Percentiles rank a stretch among this genome's conserved stretches.
These are phyloP conservation scores for Teunomyces aglyptinius DNA, from an alignment of 805 yeast species.

Conservation along the genomic window DNA sequence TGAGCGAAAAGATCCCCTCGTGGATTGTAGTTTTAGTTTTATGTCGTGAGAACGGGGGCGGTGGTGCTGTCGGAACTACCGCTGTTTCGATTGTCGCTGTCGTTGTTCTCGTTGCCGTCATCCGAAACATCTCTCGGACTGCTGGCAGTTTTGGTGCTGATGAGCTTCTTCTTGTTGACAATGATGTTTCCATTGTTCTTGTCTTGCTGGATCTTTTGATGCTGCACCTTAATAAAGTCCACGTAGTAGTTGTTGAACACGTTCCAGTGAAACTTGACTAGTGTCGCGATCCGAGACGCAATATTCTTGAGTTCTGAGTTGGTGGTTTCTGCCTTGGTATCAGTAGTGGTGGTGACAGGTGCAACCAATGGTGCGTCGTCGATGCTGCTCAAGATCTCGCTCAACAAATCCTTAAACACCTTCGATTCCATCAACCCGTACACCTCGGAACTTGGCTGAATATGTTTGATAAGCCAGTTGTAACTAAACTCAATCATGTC, in stretches of 20 bases:
- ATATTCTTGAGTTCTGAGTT: slow-evolving; percentile 51
- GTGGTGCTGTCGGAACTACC: slow-evolving; percentile 7
- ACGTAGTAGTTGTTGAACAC: slow-evolving; percentile 74
- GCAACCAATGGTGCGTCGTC: slow-evolving; percentile 10
- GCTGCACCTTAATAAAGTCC: slow-evolving; percentile 27
- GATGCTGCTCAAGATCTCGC: slow-evolving; percentile 29
- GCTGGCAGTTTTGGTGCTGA: neutral
- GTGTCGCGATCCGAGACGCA: slow-evolving; percentile 58
- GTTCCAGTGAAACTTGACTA: slow-evolving; percentile 77
- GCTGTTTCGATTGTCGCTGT: slow-evolving; percentile 6
- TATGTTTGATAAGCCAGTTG: slow-evolving; percentile 80
- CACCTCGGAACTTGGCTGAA: slow-evolving; percentile 77
- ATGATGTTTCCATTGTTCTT: slow-evolving; percentile 12
- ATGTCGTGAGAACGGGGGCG: neutral
- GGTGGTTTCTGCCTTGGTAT: slow-evolving; percentile 1
- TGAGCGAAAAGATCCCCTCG: neutral
- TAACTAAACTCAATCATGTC: slow-evolving; percentile 56
- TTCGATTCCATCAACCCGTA: slow-evolving; percentile 73
- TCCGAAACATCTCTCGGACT: slow-evolving; percentile 3
- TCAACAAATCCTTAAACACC: slow-evolving; percentile 50
- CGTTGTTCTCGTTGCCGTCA: slow-evolving; percentile 6
- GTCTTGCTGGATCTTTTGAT: slow-evolving; percentile 16
- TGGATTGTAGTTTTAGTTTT: neutral
- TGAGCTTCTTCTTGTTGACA: slow-evolving; percentile 6
- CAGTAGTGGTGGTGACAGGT: slow-evolving; percentile 2